Conservation (phyloP, 169 alveolate species). For the Perkinsus chesapeaki region DNA sequence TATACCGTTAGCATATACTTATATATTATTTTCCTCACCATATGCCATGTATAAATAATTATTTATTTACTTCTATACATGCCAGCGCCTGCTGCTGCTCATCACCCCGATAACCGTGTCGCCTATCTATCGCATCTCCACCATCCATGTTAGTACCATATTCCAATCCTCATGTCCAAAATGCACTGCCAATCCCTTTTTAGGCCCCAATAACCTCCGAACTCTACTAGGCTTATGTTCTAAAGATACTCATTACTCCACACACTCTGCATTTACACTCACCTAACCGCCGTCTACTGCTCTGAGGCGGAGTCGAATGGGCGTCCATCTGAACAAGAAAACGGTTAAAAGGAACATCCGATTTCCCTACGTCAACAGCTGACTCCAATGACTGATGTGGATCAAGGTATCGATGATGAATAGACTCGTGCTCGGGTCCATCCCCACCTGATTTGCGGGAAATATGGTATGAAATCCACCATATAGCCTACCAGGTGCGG, state of each 20-base stretch:
- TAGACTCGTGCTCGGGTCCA: not conserved
- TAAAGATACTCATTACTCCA: not conserved
- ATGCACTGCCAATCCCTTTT: conserved; percentile 47
- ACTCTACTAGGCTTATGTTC: not conserved
- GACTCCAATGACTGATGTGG: not conserved
- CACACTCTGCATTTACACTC: not conserved
- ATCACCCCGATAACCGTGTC: too few relatives aligned
- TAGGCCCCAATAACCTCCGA: conserved; percentile 5
- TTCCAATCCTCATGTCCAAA: conserved; percentile 51
- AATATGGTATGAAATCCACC: too few relatives aligned
- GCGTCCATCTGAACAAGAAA: not conserved
- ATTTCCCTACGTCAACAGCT: not conserved
- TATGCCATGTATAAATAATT: too few relatives aligned
- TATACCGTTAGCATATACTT: too few relatives aligned
- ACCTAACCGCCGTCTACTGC: not conserved
- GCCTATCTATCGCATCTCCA: too few relatives aligned
- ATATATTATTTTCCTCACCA: too few relatives aligned
- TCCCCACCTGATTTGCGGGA: not conserved
- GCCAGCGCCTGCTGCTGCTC: too few relatives aligned
- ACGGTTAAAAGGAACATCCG: not conserved
- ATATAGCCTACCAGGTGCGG: not conserved
- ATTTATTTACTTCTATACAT: too few relatives aligned
- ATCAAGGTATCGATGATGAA: not conserved
- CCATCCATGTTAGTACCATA: conserved; percentile 39
- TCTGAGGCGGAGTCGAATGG: not conserved